Evolutionary conservation across 2,329 filamentous ascomycete species (phyloP), one percentile per base, ranked within the genome.

Genomic region (Corynespora cassiicola): DNA sequence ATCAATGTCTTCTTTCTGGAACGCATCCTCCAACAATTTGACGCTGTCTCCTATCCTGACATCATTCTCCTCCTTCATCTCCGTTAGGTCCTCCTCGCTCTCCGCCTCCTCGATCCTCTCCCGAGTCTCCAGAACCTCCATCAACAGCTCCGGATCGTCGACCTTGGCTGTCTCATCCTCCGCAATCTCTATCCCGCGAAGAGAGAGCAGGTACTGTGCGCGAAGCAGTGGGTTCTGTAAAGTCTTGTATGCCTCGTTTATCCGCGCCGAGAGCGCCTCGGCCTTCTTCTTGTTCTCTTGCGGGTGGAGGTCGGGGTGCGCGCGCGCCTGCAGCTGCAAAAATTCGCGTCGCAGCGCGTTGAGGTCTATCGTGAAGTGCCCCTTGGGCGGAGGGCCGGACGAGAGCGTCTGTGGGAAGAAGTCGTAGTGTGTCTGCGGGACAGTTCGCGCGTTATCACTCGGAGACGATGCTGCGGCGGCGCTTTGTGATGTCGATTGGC

Each of bases 191-290:
- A 91, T 79, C 0, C 85, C 89, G 25, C 85, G 79, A 33, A 86
- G 72, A 4, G 72, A 69, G 0, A 97, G 79, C 5, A 97, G 73
- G 65, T 97, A 96, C 66, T 96, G 90, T n/a, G 92, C 91, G 16
- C 94, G 82, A 31, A 81, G 69, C 9, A 99, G 75, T 11, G 94
- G 91, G 54, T 86, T 82, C 32, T 81, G 75, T 1, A 99, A 80
- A 3, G 91, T 96, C 60, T 83, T 86, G 77, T 95, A 97, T 1
- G 94, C 94, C 52, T 90, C 86, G 75, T 97, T 97, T 67, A 97
- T 91, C 17, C 82, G 79, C 6, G 89, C 81, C 7, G 87, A 94
- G n/a, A 85, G 75, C 0, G 84, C 87, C 67, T 95, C 88, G 14
- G 90, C 90, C 31, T 79, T 74, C 25, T 73, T 70, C 55, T 83